Evolutionary conservation across 805 yeast species (phyloP), one percentile per base, ranked within the genome.

Genomic region (Ogataea parapolymorpha): DNA sequence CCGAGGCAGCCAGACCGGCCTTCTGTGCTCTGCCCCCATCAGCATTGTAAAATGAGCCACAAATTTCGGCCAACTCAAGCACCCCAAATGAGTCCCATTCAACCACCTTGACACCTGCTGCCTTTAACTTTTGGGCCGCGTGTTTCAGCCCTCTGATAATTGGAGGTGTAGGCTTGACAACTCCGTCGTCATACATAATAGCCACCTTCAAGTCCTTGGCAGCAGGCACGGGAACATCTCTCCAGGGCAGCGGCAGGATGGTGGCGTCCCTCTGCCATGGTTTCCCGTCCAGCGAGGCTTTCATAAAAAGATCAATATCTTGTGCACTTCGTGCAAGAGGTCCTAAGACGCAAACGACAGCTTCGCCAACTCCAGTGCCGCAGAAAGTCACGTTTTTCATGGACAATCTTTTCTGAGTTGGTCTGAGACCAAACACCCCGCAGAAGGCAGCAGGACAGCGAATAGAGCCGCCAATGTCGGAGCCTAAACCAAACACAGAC

Each of bases 21-120:
- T 69, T 63, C 47, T 78, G 79, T 41, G 66, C 73, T 40, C 63
- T 58, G 52, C 79, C 80, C 18, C 85, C 86, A 59, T 85, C 91
- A 35, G 75, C 72, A 22, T 70, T 70, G 60, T 81, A 85, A 61
- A 80, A 49, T 7, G 45, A 59, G 41, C 69, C 64, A 32, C 74
- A 82, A 26, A 82, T 71, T 6, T 77, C 75, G 39, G 73, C 71
- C 12, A 80, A 77, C 44, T 75, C 69, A 31, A 72, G 61, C 9
- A 82, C 76, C 29, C 68, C 72, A 34, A 80, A 78, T 4, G 81
- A 72, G 31, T 69, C 65, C 70, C 78, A 78, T 29, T 70, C 73
- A 15, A 77, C 68, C 28, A 79, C 70, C 14, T 68, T 71, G 17
- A 63, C 79, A 14, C 84, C 83, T 1, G 84, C 80, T 0, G 66